Evolutionary conservation across 768 basidiomycete genomes (phyloP), one percentile per base, ranked within the genome.

Genomic region (Lactifluus hygrophoroides): DNA sequence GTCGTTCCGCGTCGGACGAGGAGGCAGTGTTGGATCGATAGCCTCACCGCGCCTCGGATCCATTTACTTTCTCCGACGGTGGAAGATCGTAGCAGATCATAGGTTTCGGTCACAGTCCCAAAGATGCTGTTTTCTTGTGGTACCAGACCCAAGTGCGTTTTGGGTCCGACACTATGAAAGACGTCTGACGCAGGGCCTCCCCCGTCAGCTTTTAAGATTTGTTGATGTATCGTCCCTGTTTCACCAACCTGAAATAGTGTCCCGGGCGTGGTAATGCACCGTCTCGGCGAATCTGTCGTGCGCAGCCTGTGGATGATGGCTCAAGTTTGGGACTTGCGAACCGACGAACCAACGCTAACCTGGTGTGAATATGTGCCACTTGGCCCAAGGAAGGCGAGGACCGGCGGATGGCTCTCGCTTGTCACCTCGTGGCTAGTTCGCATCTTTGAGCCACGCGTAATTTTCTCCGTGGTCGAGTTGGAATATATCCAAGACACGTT

Each of bases 71-170:
- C 65, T 8, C 78, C 73, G 37, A 75, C 61, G 5, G 62, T 60
- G 37, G 70, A 64, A n/a, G 59, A 62, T 25, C 84, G 82, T 47
- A 90, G 71, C 34, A 73, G 61, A 65, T 89, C 84, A 66, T 87
- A 90, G 1, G 87, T 86, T 69, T 92, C 89, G 21, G 81, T 71
- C 7, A 92, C 89, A 17, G 73, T 75, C 11, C 89, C 89, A 63
- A 83, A 85, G 35, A 81, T 85, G 16, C 82, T 82, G 64, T 92
- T 92, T 70, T 92, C 89, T 68, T 88, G 85, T 21, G 89, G 89
- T 28, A 90, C 74, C n/a, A 91, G 75, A 25, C 80, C 88, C 48
- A 81, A 74, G 25, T 77, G 75, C 32, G 71, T 66, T 6, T 67
- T 67, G 11, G 72, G 56, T 6, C 79, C 76, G 40, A 90, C 69